A percentile compares a stretch with the other conserved stretches of the same genome.
Evolutionary conservation across 2,329 filamentous ascomycete genomes (phyloP).

Genomic region (Fusarium sp.): DNA sequence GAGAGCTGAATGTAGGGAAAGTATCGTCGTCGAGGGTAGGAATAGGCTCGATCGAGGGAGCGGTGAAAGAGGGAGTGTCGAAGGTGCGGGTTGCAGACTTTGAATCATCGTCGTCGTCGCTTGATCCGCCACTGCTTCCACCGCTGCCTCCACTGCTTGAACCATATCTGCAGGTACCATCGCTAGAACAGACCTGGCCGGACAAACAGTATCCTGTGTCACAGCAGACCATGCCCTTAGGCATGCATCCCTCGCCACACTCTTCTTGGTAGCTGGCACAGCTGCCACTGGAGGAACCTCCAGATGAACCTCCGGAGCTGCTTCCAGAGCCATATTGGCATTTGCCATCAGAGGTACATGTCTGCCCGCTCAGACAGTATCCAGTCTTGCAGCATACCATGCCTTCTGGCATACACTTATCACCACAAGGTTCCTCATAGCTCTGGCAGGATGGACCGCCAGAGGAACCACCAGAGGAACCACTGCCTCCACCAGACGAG

Average conservation of each 20-base stretch:
- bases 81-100: constrained; percentile 12
- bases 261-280: constrained; percentile 35
- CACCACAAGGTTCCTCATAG: constrained; percentile 37
- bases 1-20: constrained; percentile 12
- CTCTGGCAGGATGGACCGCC: constrained; percentile 35
- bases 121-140: constrained; percentile 30
- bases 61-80: constrained; percentile 27
- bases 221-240: constrained; percentile 44
- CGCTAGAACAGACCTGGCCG: constrained; percentile 39
- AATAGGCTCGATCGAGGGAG: constrained; percentile 27
- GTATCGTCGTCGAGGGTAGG: constrained; percentile 16
- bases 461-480: constrained; percentile 35
- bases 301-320: constrained; percentile 22
- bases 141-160: constrained; percentile 24
- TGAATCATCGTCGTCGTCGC: constrained; percentile 13
- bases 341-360: constrained; percentile 38
- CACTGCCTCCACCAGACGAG: constrained; percentile 27
- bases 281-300: constrained; percentile 25
- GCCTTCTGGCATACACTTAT: constrained; percentile 46
- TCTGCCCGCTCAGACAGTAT: constrained; percentile 48
- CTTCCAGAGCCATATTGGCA: constrained; percentile 21
- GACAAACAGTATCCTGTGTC: constrained; percentile 47
- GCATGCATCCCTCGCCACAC: constrained; percentile 46
- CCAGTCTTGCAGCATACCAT: constrained; percentile 43
- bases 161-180: constrained; percentile 29